Conservation (phyloP, 768 basidiomycete genomes). For the Scleroderma citrinum region DNA sequence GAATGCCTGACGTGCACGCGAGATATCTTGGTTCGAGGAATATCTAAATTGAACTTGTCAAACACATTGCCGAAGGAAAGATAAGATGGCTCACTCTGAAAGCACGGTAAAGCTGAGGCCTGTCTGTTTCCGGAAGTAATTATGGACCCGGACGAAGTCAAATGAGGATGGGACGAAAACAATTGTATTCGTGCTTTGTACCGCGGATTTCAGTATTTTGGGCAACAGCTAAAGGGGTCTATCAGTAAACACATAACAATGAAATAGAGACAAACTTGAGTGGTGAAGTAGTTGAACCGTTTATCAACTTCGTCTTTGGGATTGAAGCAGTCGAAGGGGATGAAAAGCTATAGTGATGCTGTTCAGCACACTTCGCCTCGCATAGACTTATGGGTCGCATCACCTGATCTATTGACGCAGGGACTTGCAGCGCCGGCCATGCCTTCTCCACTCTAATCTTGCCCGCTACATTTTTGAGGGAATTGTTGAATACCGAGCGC, state of each 20-base stretch:
- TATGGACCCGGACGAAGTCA: slow-evolving; percentile 90
- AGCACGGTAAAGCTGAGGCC: slow-evolving; percentile 75
- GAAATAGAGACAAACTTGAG: slow-evolving; percentile 49
- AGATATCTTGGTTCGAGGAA: slow-evolving; percentile 90
- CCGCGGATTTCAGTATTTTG: slow-evolving; percentile 80
- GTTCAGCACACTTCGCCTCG: neutral
- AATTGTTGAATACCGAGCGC: slow-evolving; percentile 69
- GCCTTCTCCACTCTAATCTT: slow-evolving; percentile 64
- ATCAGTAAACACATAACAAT: neutral
- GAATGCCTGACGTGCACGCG: slow-evolving; percentile 88
- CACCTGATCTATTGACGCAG: slow-evolving; percentile 82
- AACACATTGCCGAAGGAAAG: neutral
- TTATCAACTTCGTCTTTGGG: slow-evolving; percentile 80
- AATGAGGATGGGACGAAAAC: slow-evolving; percentile 93
- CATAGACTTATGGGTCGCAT: too few species aligned
- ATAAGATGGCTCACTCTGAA: slow-evolving; percentile 62
- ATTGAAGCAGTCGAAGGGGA: slow-evolving; percentile 64
- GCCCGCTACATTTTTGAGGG: slow-evolving; percentile 78
- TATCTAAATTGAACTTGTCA: slow-evolving; percentile 46
- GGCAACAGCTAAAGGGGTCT: slow-evolving; percentile 67
- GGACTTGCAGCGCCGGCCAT: slow-evolving; percentile 74
- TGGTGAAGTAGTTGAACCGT: slow-evolving; percentile 83
- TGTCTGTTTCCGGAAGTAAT: slow-evolving; percentile 70
- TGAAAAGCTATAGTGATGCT: slow-evolving; percentile 48
- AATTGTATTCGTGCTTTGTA: slow-evolving; percentile 83